Base-by-base conservation (phyloP, 495 filamentous ascomycete genomes). In the Aspergillus diversus region DNA sequence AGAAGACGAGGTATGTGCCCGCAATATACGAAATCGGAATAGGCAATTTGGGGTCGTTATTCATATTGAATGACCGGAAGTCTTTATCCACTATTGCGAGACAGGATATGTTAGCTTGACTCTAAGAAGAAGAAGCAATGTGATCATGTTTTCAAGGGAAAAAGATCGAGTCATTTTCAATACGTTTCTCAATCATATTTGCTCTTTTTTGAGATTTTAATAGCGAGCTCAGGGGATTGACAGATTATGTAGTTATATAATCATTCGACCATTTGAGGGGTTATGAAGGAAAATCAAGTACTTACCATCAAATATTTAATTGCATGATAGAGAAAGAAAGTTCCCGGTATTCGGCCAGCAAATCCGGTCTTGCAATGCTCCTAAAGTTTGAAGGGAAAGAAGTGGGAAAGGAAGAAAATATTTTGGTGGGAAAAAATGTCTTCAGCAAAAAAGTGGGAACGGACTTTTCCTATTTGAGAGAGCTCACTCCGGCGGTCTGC, bases 1-100 rank as follows among this genome's bases (percentile, higher is more conserved):
- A 92, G 80, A 96, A 97, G 66, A 98, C 82, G 61, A 97, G 84
- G 78, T 96, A 97, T 71, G 89, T 89, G 69, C 87, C 86, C 27
- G 87, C 86, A 61, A 97, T 85, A 74, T 85, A 84, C 67, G 89
- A 96, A 71, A 99, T 95, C 58, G 92, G 90, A 64, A 97, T 82
- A 7, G 89, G 88, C 63, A 85, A 72, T 33, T 66, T 65, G 47
- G 80, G 80, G 42, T 67, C 68, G 50, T 69, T 63, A 53, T 69
- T 76, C 78, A 80, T 81, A 60, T 63, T 78, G 60, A 39, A 51
- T 55, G 33, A 49, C 7, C 11, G 39, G 48, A 35, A 53, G 21
- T 47, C 50, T 21, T 50, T 43, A 53, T 59, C 35, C 27, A 67
- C 55, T 69, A 57, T 51, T 64, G 55, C 33, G 52, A 57, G 59